A percentile compares a stretch with the other conserved stretches of the same genome.
Evolutionary conservation across 371 early-diverging fungal genomes (phyloP).

Genomic region (Syncephalastrum racemosum): DNA sequence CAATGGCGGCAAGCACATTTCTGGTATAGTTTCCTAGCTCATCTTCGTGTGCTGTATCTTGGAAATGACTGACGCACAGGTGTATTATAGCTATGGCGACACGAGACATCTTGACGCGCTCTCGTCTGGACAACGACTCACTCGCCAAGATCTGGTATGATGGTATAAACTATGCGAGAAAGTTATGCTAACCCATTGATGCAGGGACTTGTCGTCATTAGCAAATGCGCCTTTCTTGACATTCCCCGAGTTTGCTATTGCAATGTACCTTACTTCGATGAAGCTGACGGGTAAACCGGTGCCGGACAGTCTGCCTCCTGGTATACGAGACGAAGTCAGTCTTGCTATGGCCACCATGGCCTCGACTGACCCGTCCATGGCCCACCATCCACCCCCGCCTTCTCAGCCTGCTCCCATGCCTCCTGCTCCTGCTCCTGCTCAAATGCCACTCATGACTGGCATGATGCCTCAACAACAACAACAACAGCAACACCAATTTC

Average conservation of each 20-base stretch:
- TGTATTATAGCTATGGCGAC: constrained; percentile 33
- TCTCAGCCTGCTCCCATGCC: constrained; percentile 20
- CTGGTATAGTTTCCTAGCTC: constrained; percentile 25
- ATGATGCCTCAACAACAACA: constrained; percentile 14
- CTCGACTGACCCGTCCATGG: constrained; percentile 31
- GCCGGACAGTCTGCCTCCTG: constrained; percentile 38
- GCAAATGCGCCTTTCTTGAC: constrained; percentile 42
- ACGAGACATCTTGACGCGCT: constrained; percentile 39
- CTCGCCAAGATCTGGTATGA: constrained; percentile 52
- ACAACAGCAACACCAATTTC: constrained; percentile 8
- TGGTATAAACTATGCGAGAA: not conserved
- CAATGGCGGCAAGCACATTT: constrained; percentile 37
- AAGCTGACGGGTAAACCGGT: constrained; percentile 46
- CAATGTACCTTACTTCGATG: constrained; percentile 54
- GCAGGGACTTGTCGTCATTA: constrained; percentile 51
- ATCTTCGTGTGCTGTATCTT: not conserved
- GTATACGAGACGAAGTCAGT: constrained; percentile 45
- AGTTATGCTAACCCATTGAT: not conserved
- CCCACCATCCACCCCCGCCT: constrained; percentile 19
- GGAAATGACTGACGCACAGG: not conserved
- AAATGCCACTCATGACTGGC: constrained; percentile 15
- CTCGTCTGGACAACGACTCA: constrained; percentile 45
- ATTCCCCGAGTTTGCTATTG: constrained; percentile 62
- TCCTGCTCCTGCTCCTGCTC: constrained; percentile 11
- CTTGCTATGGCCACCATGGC: constrained; percentile 53